phyloP scores from a whole-genome alignment of 306 rosid genomes.

The Vicia faba region DNA sequence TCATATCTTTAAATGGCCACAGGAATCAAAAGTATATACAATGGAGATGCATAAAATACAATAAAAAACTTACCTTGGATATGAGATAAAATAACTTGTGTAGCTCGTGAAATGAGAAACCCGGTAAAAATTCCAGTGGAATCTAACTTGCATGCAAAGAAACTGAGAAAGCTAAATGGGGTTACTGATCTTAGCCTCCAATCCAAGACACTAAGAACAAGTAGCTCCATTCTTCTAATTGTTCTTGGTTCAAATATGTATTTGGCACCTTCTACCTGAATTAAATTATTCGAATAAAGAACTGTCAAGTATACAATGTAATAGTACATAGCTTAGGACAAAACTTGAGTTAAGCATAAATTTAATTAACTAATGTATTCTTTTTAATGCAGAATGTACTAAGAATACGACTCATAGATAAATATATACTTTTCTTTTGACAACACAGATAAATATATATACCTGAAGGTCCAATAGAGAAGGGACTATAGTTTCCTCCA shows the following conservation, averaged over 20 bases:
- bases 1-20: slow-evolving; percentile 1
- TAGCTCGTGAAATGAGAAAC: slow-evolving; percentile 76
- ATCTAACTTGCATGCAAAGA: slow-evolving; percentile 89
- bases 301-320: neutral
- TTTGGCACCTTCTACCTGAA: slow-evolving; percentile 80
- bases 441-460: neutral
- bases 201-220: slow-evolving; percentile 77
- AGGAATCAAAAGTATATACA: neutral
- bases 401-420: no score
- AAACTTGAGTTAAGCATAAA: slow-evolving; percentile 19
- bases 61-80: slow-evolving; percentile 55
- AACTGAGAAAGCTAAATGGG: slow-evolving; percentile 83
- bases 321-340: slow-evolving; percentile 12
- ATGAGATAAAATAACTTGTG: slow-evolving; percentile 75
- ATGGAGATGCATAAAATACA: neutral
- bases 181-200: slow-evolving; percentile 97
- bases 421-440: no score
- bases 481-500: slow-evolving; percentile 97
- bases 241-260: slow-evolving; percentile 83
- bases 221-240: slow-evolving; percentile 82
- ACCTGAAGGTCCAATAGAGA: slow-evolving; percentile 94
- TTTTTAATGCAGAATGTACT: neutral
- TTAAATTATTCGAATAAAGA: slow-evolving; percentile 17
- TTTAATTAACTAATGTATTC: neutral
- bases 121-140: slow-evolving; percentile 58